Conservation (phyloP, 2,329 filamentous ascomycete genomes). For the Ilyonectria destructans region DNA sequence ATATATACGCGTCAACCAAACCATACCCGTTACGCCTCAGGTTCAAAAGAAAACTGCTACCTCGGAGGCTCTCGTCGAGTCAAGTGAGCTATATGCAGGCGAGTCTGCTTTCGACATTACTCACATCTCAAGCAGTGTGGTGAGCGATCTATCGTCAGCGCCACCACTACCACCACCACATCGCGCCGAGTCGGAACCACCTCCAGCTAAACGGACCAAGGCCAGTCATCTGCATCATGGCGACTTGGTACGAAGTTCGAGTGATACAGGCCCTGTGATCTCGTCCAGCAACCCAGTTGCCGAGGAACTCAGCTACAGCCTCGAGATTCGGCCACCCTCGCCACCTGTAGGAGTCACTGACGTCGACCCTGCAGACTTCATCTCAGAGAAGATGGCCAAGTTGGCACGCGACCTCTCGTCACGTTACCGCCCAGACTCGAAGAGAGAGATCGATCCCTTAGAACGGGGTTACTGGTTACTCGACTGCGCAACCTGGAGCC, state of each 20-base stretch:
- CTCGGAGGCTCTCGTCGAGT: conserved; percentile 22
- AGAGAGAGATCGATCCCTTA: conserved; percentile 61
- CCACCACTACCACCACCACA: conserved; percentile 37
- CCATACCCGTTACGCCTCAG: conserved; percentile 49
- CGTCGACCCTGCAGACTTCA: conserved; percentile 65
- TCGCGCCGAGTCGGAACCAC: conserved; percentile 53
- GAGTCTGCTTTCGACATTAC: conserved; percentile 48
- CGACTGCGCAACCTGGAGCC: conserved; percentile 70
- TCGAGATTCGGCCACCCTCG: conserved; percentile 70
- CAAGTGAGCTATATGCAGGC: conserved; percentile 28
- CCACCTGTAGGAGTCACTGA: conserved; percentile 65
- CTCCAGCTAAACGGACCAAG: conserved; percentile 49
- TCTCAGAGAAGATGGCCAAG: conserved; percentile 71
- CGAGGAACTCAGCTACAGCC: conserved; percentile 49
- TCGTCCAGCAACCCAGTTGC: conserved; percentile 34
- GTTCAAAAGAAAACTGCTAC: background rate
- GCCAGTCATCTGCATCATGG: conserved; percentile 29
- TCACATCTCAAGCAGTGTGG: conserved; percentile 54
- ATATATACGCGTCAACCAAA: conserved; percentile 24
- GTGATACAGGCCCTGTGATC: conserved; percentile 47
- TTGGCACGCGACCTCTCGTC: conserved; percentile 66
- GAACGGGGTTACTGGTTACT: conserved; percentile 88
- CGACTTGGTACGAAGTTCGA: conserved; percentile 51
- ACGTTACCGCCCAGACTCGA: conserved; percentile 66
- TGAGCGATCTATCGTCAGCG: conserved; percentile 35